Percentiles rank a stretch among this genome's conserved stretches.
Evolutionary conservation across 352 stramenopile species (phyloP).

Genomic region (Phytophthora foliorum): DNA sequence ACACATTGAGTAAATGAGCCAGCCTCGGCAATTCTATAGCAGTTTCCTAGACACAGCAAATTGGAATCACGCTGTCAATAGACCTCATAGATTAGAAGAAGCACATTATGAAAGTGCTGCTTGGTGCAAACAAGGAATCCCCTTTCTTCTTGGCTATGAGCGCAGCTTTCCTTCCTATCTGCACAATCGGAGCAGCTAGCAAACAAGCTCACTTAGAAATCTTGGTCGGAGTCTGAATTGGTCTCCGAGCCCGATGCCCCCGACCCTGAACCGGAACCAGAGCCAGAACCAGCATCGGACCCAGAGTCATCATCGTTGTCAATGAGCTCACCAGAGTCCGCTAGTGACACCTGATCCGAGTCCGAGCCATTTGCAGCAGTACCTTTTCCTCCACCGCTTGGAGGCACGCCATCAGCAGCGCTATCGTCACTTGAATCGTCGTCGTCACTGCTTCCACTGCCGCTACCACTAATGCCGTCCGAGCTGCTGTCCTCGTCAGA

Average conservation of each 20-base stretch:
- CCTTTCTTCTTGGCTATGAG: too few relatives aligned
- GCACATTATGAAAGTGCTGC: too few relatives aligned
- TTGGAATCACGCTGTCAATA: too few relatives aligned
- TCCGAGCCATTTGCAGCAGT: conserved; percentile 51
- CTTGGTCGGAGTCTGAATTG: conserved; percentile 86
- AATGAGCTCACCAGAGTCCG: conserved; percentile 85
- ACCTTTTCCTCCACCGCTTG: conserved; percentile 19
- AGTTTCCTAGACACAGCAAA: too few relatives aligned
- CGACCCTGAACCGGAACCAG: conserved; percentile 68
- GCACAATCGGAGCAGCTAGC: too few relatives aligned
- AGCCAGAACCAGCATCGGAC: conserved; percentile 49
- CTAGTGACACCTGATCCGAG: conserved; percentile 86
- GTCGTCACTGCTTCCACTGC: conserved; percentile 43
- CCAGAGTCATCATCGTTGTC: conserved; percentile 86
- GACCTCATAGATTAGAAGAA: too few relatives aligned
- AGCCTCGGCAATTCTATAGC: too few relatives aligned
- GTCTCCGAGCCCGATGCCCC: conserved; percentile 71
- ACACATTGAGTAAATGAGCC: too few relatives aligned
- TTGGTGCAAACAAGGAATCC: too few relatives aligned
- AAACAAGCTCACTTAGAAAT: conserved; percentile 57
- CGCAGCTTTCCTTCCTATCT: too few relatives aligned
- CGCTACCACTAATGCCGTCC: conserved; percentile 54
- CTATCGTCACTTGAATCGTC: conserved; percentile 71
- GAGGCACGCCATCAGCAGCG: conserved; percentile 22
- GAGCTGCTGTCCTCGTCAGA: conserved; percentile 61